phyloP scores from a whole-genome alignment of 2,329 filamentous ascomycete genomes.

The Ophioceras dolichostomum region DNA sequence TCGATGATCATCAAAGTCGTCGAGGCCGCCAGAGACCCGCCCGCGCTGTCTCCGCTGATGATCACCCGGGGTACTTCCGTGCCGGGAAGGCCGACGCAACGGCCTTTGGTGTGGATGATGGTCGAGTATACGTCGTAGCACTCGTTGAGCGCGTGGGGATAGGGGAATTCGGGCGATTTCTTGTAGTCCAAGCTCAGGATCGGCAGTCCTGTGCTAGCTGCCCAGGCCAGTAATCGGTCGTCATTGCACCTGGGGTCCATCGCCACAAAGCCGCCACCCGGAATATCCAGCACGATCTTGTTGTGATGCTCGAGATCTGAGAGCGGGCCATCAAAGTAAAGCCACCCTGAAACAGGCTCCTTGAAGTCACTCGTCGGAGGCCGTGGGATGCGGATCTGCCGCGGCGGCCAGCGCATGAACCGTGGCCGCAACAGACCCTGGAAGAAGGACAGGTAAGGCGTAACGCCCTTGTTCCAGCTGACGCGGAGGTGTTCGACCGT shows the following conservation, averaged over 20 bases:
- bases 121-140: slow-evolving; percentile 77
- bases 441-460: slow-evolving; percentile 68
- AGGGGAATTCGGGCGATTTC: slow-evolving; percentile 75
- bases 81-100: slow-evolving; percentile 64
- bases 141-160: slow-evolving; percentile 76
- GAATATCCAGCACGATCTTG: slow-evolving; percentile 76
- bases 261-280: slow-evolving; percentile 89
- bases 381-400: slow-evolving; percentile 72
- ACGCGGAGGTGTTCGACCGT: slow-evolving; percentile 87
- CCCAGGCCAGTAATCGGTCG: slow-evolving; percentile 89
- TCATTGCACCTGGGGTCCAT: slow-evolving; percentile 95
- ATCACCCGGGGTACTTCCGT: slow-evolving; percentile 53
- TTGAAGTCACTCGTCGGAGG: slow-evolving; percentile 70
- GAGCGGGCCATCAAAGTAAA: slow-evolving; percentile 87
- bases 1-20: slow-evolving; percentile 85
- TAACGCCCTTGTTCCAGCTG: slow-evolving; percentile 90
- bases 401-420: slow-evolving; percentile 68
- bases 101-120: slow-evolving; percentile 58
- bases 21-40: slow-evolving; percentile 68
- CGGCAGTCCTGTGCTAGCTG: slow-evolving; percentile 76
- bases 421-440: slow-evolving; percentile 64
- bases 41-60: slow-evolving; percentile 69
- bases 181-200: slow-evolving; percentile 85
- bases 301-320: slow-evolving; percentile 39
- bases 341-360: slow-evolving; percentile 73